A percentile compares a stretch with the other conserved stretches of the same genome.
Evolutionary conservation across 148 eudicot genomes (phyloP).

Genomic region (Heliosperma pusillum): DNA sequence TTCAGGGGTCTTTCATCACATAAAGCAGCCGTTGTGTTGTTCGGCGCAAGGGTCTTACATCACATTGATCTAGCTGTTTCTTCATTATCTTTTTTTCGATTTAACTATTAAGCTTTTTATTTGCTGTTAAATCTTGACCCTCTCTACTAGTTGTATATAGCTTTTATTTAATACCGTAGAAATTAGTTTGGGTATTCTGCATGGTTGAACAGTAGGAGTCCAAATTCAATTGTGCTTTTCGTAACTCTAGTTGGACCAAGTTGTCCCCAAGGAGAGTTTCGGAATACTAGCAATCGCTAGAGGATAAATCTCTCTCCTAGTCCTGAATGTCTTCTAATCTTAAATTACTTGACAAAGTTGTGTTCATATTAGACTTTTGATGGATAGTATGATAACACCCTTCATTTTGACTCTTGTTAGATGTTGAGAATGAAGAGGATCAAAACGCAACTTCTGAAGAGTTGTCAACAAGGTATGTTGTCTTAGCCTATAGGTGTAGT

Average conservation of each 20-base stretch:
- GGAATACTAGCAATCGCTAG: background rate
- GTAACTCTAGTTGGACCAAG: background rate
- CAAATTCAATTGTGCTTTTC: background rate
- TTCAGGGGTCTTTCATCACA: too few species aligned
- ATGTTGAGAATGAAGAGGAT: conserved; percentile 46
- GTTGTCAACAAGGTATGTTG: conserved; percentile 54
- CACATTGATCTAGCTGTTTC: too few species aligned
- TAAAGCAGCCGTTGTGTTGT: too few species aligned
- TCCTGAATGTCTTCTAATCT: background rate
- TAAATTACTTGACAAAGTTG: background rate
- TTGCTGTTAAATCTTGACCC: too few species aligned
- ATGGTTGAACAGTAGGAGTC: background rate
- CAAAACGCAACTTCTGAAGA: conserved; percentile 43
- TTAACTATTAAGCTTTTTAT: too few species aligned
- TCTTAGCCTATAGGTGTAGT: background rate
- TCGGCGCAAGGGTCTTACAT: too few species aligned
- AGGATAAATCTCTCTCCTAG: background rate
- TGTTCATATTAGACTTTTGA: background rate
- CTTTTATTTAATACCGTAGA: too few species aligned
- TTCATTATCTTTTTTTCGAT: too few species aligned
- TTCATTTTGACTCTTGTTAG: conserved; percentile 21
- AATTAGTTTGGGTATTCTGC: background rate
- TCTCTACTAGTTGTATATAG: too few species aligned
- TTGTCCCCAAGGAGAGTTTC: background rate
- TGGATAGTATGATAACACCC: background rate